Evolutionary conservation across 371 early-diverging fungal species (phyloP).

Genomic region (Capillidium rhysosporum): DNA sequence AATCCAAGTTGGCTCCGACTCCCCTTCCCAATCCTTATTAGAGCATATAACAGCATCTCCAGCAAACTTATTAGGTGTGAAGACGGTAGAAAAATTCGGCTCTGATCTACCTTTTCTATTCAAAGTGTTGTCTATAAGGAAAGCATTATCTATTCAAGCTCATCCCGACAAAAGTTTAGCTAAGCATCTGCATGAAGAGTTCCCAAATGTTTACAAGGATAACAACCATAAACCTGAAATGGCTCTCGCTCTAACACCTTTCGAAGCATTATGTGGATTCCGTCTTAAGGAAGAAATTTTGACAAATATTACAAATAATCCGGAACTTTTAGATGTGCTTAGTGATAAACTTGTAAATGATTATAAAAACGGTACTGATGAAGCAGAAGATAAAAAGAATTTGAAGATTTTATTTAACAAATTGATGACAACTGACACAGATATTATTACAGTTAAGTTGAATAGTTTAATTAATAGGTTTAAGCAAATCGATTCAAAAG

Average conservation of each 20-base stretch:
- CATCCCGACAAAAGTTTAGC: constrained; percentile 89
- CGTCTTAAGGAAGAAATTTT: constrained; percentile 28
- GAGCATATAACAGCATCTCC: constrained; percentile 18
- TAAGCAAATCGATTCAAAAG: too few relatives aligned
- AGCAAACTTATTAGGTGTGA: constrained; percentile 20
- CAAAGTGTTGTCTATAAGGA: constrained; percentile 86
- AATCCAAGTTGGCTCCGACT: neutral
- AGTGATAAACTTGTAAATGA: constrained; percentile 19
- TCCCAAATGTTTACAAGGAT: constrained; percentile 76
- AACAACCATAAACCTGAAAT: constrained; percentile 93
- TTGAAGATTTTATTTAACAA: constrained; percentile 30
- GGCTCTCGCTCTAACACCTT: constrained; percentile 87
- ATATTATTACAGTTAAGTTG: constrained; percentile 25
- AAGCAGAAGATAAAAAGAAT: constrained; percentile 12
- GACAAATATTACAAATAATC: constrained; percentile 9
- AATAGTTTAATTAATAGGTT: constrained; percentile 23
- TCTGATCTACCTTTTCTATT: constrained; percentile 88
- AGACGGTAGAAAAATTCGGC: constrained; percentile 30
- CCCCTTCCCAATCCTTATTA: constrained; percentile 5
- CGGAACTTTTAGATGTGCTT: constrained; percentile 51
- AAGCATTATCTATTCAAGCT: constrained; percentile 94
- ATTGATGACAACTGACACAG: constrained; percentile 39
- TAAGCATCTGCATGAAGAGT: constrained; percentile 36
- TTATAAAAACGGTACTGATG: neutral
- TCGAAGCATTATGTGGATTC: constrained; percentile 93